Percentiles rank a stretch among this genome's conserved stretches.
Evolutionary conservation across 768 basidiomycete genomes (phyloP).

Genomic region (Agaricus blazei): DNA sequence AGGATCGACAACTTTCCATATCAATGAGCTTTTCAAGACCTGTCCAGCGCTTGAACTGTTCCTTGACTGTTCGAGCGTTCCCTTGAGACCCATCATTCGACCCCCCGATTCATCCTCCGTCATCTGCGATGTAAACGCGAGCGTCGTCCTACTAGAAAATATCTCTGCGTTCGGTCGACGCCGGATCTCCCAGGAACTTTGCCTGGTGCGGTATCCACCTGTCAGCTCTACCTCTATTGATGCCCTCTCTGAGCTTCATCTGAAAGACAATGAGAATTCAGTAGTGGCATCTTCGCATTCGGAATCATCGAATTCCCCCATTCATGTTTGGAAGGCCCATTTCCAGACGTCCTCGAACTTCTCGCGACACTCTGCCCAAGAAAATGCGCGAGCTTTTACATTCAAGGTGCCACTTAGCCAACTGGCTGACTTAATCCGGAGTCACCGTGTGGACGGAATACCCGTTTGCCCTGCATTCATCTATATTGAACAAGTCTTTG

Average conservation of each 20-base stretch:
- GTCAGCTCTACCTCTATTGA: slow-evolving; percentile 28
- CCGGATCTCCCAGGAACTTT: too few relatives aligned
- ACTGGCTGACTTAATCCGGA: slow-evolving; percentile 41
- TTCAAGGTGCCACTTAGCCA: slow-evolving; percentile 49
- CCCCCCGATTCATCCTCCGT: too few relatives aligned
- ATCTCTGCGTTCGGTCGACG: too few relatives aligned
- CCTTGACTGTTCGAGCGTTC: too few relatives aligned
- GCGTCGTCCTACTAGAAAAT: too few relatives aligned
- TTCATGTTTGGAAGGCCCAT: slow-evolving; percentile 8
- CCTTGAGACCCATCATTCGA: too few relatives aligned
- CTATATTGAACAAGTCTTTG: slow-evolving; percentile 52
- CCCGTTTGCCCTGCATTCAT: slow-evolving; percentile 65
- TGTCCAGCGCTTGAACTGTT: too few relatives aligned
- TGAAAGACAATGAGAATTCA: slow-evolving; percentile 31
- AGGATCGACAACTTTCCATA: too few relatives aligned
- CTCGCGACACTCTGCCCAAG: slow-evolving; percentile 31
- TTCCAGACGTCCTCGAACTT: background rate
- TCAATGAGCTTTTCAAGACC: too few relatives aligned
- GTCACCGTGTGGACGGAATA: slow-evolving; percentile 52
- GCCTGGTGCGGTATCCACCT: too few relatives aligned
- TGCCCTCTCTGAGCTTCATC: slow-evolving; percentile 52
- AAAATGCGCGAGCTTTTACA: slow-evolving; percentile 32
- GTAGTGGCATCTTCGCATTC: background rate
- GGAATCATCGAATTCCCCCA: background rate
- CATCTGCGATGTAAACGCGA: too few relatives aligned